phyloP scores from a whole-genome alignment of 2,329 filamentous ascomycete genomes.

The Aspergillus versicolor region DNA sequence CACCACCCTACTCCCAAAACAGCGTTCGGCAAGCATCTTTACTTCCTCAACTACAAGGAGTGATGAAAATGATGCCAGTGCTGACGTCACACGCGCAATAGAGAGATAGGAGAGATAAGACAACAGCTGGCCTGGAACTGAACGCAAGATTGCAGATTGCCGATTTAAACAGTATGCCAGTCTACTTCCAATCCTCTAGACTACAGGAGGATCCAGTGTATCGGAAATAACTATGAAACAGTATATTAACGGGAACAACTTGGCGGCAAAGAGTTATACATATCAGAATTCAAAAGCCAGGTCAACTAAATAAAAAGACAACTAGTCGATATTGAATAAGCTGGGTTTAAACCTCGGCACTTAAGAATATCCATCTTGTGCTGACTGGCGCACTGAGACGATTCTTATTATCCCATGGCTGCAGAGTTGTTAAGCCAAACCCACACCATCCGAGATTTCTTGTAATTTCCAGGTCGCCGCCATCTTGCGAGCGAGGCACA shows the following conservation, averaged over 20 bases:
- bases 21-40: no score
- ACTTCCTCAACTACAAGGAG: no score
- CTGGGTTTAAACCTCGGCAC: conserved; percentile 72
- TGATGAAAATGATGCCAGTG: no score
- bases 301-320: not conserved
- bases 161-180: not conserved
- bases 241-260: not conserved
- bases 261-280: not conserved
- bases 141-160: not conserved
- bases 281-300: not conserved
- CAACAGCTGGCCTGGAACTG: not conserved
- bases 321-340: not conserved
- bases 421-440: conserved; percentile 78
- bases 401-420: conserved; percentile 64
- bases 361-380: conserved; percentile 79
- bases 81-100: not conserved
- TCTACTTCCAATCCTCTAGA: not conserved
- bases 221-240: not conserved
- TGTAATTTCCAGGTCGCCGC: conserved; percentile 62
- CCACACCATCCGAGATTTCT: conserved; percentile 92
- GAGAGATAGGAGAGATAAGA: not conserved
- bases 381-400: conserved; percentile 65
- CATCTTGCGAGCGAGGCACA: conserved; percentile 69
- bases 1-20: no score
- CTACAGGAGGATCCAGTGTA: not conserved